Evolutionary conservation across 116 monocot species (phyloP).

Genomic region (Dioscorea cayenensis): DNA sequence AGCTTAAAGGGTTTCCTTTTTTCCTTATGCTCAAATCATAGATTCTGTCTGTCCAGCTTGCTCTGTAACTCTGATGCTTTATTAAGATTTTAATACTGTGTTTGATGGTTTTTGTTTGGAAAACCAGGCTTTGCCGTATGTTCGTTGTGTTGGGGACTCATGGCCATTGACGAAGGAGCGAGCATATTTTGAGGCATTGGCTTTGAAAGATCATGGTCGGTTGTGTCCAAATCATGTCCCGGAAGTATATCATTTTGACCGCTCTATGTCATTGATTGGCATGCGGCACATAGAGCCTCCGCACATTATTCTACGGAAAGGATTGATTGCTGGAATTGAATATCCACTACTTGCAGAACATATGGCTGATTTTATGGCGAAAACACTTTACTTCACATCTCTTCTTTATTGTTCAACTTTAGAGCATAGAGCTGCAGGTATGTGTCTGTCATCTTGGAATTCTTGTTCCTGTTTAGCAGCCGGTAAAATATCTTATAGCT

Average conservation of each 20-base stretch:
- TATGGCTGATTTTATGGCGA: constrained; percentile 86
- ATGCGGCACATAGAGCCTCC: constrained; percentile 92
- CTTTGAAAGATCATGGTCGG: constrained; percentile 65
- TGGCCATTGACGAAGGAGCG: constrained; percentile 93
- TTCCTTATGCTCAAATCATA: too few relatives aligned
- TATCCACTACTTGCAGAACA: constrained; percentile 91
- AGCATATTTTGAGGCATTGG: constrained; percentile 71
- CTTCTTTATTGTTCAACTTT: constrained; percentile 51
- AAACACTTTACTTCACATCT: constrained; percentile 89
- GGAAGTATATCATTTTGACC: constrained; percentile 91
- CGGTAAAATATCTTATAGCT: too few relatives aligned
- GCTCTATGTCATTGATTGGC: constrained; percentile 71
- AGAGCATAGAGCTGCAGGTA: constrained; percentile 66
- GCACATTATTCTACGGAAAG: constrained; percentile 90
- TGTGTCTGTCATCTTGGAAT: not conserved
- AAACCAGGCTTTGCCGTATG: constrained; percentile 74
- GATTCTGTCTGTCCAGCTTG: too few relatives aligned
- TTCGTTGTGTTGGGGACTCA: constrained; percentile 90
- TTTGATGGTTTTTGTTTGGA: not conserved
- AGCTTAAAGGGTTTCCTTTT: too few relatives aligned
- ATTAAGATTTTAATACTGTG: not conserved
- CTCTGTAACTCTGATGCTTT: not conserved
- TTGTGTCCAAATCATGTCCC: constrained; percentile 78
- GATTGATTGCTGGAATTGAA: constrained; percentile 81
- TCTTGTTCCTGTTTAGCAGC: too few relatives aligned